Base-by-base conservation (phyloP, 163 green algal species). In the Scenedesmus sp. region DNA sequence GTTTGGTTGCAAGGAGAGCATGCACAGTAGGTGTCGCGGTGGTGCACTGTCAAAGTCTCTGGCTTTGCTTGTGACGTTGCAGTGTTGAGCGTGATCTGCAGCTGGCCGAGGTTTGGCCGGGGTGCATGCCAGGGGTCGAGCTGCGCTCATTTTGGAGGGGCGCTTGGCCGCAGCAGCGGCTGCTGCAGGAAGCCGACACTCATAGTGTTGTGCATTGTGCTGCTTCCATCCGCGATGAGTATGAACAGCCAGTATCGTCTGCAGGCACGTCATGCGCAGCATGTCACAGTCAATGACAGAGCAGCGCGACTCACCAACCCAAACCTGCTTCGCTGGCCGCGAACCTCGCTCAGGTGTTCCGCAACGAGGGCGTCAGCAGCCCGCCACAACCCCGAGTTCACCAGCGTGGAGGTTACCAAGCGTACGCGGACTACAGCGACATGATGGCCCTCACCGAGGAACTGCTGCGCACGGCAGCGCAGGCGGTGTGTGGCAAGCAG, bases 301-400 rank as follows among this genome's bases (percentile, higher is more conserved):
- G 9, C 51, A 61, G 51, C 3, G 51, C 51, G 3, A 13, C 51
- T 3, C 20, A 18, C 33, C 22, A 70, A 9, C 59, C 22, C 12
- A 33, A 7, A 4, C 22, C 16, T 33, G 15, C 59, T 70, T 70
- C 9, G 7, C 49, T 56, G 49, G 9, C 49, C 12, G 49, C 12
- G 49, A 18, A 12, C 49, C 49, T 56, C 12, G 16, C 15, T 22
- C 56, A 53, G 78, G 33, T 85, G 78, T 51, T 92, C 9, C 89
- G 89, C 68, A 92, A 93, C 51, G 93, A 99, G 91, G 98, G 98
- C 81, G 94, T 99, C 30, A 98, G 95, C 51, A 95, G 95, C n/a
- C 2, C 93, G 97, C 0, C 98, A 99, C 96, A 99, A 99, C 93
- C 98, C 98, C 10, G 98, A 99, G 95, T 99, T 99, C 94, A 99